Percentiles rank a stretch among this genome's conserved stretches.
Conservation (phyloP, 2,329 filamentous ascomycete species). For the Fusarium praegraminearum region DNA sequence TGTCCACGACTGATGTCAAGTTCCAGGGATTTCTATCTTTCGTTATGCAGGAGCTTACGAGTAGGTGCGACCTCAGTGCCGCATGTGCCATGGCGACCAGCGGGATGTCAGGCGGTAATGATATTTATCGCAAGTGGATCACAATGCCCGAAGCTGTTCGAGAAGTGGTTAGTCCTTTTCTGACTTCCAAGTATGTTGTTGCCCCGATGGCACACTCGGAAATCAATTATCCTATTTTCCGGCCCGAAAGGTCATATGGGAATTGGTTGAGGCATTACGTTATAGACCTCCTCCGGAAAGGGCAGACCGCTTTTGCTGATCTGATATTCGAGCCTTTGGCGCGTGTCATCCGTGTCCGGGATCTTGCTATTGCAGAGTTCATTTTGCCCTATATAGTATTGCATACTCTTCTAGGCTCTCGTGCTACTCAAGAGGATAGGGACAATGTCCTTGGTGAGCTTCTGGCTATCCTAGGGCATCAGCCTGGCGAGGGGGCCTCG, state of each 20-base stretch:
- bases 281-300: conserved; percentile 83
- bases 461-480: conserved; percentile 76
- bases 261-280: conserved; percentile 86
- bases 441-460: conserved; percentile 79
- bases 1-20: conserved; percentile 88
- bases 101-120: conserved; percentile 61
- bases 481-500: conserved; percentile 61
- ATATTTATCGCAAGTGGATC: conserved; percentile 80
- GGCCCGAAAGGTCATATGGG: conserved; percentile 73
- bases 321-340: conserved; percentile 85
- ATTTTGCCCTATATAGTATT: conserved; percentile 88
- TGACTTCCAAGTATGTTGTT: conserved; percentile 85
- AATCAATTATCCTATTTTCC: conserved; percentile 83
- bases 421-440: conserved; percentile 69
- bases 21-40: conserved; percentile 93
- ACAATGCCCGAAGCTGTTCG: conserved; percentile 80
- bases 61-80: conserved; percentile 77
- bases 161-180: conserved; percentile 87
- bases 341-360: conserved; percentile 85
- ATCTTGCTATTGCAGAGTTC: conserved; percentile 87
- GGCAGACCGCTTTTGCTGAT: conserved; percentile 78
- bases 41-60: conserved; percentile 91
- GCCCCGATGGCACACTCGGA: conserved; percentile 68
- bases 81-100: conserved; percentile 60
- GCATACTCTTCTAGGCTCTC: conserved; percentile 82